Evolutionary conservation across 129 eudicot genomes (phyloP), one percentile per base, ranked within the genome.

Genomic region (Centrapalus pauciflorus): DNA sequence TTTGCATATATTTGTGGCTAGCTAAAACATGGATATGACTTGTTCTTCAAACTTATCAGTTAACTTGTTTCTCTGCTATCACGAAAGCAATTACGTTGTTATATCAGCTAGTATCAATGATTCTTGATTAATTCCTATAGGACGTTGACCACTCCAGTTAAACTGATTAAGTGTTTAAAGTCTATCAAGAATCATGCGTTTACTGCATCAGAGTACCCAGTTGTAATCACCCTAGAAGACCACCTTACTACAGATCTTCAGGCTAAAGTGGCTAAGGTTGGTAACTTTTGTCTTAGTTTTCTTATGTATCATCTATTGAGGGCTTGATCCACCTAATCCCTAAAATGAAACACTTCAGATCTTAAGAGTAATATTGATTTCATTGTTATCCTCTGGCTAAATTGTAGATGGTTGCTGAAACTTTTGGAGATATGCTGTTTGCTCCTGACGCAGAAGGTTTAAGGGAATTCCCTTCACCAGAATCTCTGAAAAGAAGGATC

Each of bases 111-210:
- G 55, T 49, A 14, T 65, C 25, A 65, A 56, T 27, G 27, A 29
- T 41, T 12, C 5, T 54, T 43, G 26, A 26, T 63, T 77, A 7
- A 55, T 61, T 65, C 61, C 7, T 72, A 66, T 70, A 94, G 99
- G 90, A 94, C 99, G 17, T 80, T 94, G 77, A 94, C 99, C 28
- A 68, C 97, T 60, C 99, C 99, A 1, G 99, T 94, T 50, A 67
- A 66, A 62, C 88, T 94, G 69, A 81, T 84, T 27, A 89, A 79
- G 77, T 94, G 99, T 43, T 80, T 94, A 72, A 81, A 20, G 57
- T 86, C 99, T 4, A 89, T 94, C 17, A 86, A 82, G 83, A 79
- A 81, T 56, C 86, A 94, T 79, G 99, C 99, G 28, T 94, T 94
- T 50, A 13, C 29, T 35, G 95, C 85, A 27, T 94, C 99, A 0